phyloP scores from a whole-genome alignment of 257 asterid genomes.

The Forsythia suspensa region DNA sequence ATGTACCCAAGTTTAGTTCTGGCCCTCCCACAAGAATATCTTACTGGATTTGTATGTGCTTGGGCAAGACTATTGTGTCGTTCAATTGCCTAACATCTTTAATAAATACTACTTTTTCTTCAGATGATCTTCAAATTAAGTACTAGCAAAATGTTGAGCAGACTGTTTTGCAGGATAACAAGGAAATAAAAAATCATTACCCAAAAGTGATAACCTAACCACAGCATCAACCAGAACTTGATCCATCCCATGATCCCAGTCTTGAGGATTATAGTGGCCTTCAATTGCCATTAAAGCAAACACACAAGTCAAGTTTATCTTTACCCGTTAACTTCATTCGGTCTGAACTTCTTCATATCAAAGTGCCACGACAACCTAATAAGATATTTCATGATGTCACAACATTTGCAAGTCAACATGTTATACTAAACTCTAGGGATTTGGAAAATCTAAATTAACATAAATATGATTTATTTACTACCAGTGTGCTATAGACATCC shows the following conservation, averaged over 20 bases:
- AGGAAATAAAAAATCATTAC: slow-evolving; percentile 28
- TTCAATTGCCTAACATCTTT: no score
- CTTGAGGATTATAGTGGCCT: slow-evolving; percentile 80
- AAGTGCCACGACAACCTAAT: slow-evolving; percentile 77
- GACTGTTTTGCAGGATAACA: no score
- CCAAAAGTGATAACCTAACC: slow-evolving; percentile 98
- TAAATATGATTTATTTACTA: slow-evolving; percentile 19
- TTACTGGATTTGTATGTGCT: no score
- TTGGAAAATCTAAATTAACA: background rate
- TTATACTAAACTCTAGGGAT: background rate
- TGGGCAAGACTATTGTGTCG: no score
- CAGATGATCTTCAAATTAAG: no score
- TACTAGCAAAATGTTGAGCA: no score
- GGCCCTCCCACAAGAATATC: no score
- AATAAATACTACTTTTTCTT: no score
- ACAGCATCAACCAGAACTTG: slow-evolving; percentile 96
- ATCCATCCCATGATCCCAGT: slow-evolving; percentile 87
- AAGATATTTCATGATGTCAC: slow-evolving; percentile 18
- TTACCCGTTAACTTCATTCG: slow-evolving; percentile 84
- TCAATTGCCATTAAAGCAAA: slow-evolving; percentile 94
- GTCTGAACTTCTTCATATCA: slow-evolving; percentile 77
- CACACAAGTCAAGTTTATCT: slow-evolving; percentile 90
- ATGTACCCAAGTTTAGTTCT: no score
- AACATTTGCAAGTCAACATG: background rate
- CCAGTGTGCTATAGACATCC: slow-evolving; percentile 96